Evolutionary conservation across 2,329 filamentous ascomycete species (phyloP).

Genomic region (Neurospora crassa): DNA sequence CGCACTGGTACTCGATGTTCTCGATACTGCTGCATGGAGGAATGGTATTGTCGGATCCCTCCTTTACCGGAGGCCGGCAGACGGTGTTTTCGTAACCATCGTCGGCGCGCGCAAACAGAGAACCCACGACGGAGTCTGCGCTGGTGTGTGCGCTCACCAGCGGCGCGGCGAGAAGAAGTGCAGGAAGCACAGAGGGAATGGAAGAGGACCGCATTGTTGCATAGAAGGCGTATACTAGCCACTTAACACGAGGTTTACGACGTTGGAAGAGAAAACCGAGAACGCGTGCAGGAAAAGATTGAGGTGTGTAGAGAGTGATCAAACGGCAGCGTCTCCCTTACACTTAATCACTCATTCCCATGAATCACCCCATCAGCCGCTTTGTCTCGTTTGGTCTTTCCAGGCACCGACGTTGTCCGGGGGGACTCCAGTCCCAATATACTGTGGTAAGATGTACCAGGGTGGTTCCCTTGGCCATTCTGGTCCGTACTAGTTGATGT

Average conservation of each 20-base stretch:
- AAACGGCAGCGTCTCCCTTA: background rate
- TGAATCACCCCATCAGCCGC: background rate
- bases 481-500: background rate
- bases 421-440: background rate
- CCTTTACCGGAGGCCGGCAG: conserved; percentile 13
- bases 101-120: background rate
- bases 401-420: background rate
- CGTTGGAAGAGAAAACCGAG: background rate
- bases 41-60: conserved; percentile 5
- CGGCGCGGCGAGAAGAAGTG: background rate
- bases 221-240: background rate
- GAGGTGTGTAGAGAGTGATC: background rate
- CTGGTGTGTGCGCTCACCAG: background rate
- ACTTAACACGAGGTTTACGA: background rate
- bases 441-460: background rate
- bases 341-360: background rate
- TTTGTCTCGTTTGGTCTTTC: background rate
- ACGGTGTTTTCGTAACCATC: conserved; percentile 16
- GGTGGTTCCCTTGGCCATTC: background rate
- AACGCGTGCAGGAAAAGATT: background rate
- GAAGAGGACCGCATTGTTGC: background rate
- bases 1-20: conserved; percentile 25
- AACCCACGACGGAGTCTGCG: background rate
- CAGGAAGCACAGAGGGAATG: background rate
- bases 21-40: conserved; percentile 25